These are phyloP conservation scores for Protomyces lactucae-debilis DNA, from an alignment of 1,139 yeast genomes.

Conservation along the genomic window DNA sequence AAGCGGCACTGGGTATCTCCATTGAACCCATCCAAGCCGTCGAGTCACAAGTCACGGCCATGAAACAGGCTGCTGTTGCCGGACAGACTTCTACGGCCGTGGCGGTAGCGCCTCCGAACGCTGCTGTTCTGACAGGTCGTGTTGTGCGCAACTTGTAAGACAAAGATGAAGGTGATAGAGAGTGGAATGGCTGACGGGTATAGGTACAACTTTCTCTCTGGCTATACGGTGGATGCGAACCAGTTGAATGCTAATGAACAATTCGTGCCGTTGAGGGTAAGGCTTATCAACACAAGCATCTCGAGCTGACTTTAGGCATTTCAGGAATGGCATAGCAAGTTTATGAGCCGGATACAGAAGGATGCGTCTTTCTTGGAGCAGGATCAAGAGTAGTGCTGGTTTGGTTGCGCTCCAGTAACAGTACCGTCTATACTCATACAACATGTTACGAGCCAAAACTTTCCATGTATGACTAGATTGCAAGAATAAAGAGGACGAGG, in stretches of 20 bases:
- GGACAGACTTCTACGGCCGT: slow-evolving; percentile 33
- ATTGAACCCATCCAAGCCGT: slow-evolving; percentile 71
- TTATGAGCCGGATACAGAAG: slow-evolving; percentile 62
- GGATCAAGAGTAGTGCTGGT: slow-evolving; percentile 15
- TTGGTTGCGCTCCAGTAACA: no score
- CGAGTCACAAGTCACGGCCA: slow-evolving; percentile 47
- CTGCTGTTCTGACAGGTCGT: slow-evolving; percentile 10
- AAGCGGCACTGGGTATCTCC: slow-evolving; percentile 66
- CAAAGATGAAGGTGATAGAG: background rate
- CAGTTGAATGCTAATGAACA: slow-evolving; percentile 13
- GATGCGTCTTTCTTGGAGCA: slow-evolving; percentile 75
- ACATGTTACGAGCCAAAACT: no score
- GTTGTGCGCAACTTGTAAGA: slow-evolving; percentile 16
- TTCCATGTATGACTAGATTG: no score
- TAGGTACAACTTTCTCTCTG: slow-evolving; percentile 21
- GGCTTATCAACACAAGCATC: slow-evolving; percentile 54
- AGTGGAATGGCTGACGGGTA: background rate
- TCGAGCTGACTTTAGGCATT: slow-evolving; percentile 48
- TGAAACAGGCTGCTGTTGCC: slow-evolving; percentile 35
- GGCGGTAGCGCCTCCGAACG: slow-evolving; percentile 27
- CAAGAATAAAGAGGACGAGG: no score
- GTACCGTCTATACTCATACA: no score
- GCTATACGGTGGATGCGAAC: slow-evolving; percentile 8
- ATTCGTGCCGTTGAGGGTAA: slow-evolving; percentile 20
- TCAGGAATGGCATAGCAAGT: slow-evolving; percentile 93